A percentile compares a stretch with the other conserved stretches of the same genome.
Conservation (phyloP, 2,329 filamentous ascomycete species). For the Sarocladiaceae sp. region DNA sequence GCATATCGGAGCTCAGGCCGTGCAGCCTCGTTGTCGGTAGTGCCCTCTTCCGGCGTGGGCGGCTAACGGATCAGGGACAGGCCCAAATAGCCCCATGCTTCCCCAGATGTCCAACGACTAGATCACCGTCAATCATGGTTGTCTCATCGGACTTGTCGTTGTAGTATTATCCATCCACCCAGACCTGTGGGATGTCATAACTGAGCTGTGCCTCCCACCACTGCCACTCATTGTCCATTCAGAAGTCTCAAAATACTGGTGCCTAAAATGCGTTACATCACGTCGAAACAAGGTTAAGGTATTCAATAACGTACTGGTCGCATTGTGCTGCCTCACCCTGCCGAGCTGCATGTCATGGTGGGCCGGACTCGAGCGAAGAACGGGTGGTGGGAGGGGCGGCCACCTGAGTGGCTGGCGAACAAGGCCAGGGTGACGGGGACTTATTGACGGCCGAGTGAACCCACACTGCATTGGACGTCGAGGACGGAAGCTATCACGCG, state of each 20-base stretch:
- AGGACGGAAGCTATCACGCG: background rate
- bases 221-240: too few relatives aligned
- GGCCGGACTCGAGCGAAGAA: background rate
- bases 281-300: constrained; percentile 9
- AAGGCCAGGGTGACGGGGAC: background rate
- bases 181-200: too few relatives aligned
- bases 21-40: too few relatives aligned
- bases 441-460: background rate
- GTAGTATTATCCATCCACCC: too few relatives aligned
- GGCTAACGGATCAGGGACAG: too few relatives aligned
- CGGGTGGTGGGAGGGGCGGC: background rate
- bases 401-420: background rate
- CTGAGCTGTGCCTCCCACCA: too few relatives aligned
- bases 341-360: background rate
- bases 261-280: constrained; percentile 8
- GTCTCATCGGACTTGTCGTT: too few relatives aligned
- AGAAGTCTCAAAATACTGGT: background rate
- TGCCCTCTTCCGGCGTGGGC: too few relatives aligned
- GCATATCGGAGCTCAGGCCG: too few relatives aligned
- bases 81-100: too few relatives aligned
- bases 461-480: background rate
- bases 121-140: too few relatives aligned
- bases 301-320: background rate
- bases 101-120: too few relatives aligned
- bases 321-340: background rate